Conservation (phyloP, 352 stramenopile genomes). For the Phytophthora cactorum region DNA sequence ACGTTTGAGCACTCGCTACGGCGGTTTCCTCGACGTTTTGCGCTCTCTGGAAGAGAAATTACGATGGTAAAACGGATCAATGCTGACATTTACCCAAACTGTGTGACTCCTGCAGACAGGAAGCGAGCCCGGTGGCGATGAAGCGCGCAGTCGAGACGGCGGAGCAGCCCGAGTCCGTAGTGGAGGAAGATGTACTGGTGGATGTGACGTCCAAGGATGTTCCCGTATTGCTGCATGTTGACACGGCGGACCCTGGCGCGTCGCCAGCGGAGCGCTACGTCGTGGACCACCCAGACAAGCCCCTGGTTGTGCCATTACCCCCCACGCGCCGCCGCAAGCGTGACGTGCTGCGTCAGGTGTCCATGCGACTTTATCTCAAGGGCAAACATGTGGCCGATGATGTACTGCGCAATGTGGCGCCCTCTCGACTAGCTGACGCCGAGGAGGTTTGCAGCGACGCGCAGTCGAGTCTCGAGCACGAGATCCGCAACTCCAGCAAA, state of each 20-base stretch:
- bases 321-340: slow-evolving; percentile 52
- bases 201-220: slow-evolving; percentile 15
- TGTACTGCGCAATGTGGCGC: slow-evolving; percentile 68
- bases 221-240: slow-evolving; percentile 9
- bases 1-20: background rate
- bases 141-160: slow-evolving; percentile 17
- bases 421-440: slow-evolving; percentile 59
- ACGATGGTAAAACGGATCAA: background rate
- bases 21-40: slow-evolving; percentile 1
- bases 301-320: slow-evolving; percentile 1
- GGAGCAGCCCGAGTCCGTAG: slow-evolving; percentile 1
- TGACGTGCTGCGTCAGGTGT: slow-evolving; percentile 78
- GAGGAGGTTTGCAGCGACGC: slow-evolving; percentile 53
- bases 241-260: slow-evolving; percentile 12
- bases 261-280: slow-evolving; percentile 17
- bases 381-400: slow-evolving; percentile 67
- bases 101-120: slow-evolving; percentile 16
- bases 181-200: slow-evolving; percentile 12
- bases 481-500: slow-evolving; percentile 68
- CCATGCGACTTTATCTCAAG: slow-evolving; percentile 80
- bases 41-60: background rate
- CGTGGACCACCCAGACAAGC: slow-evolving; percentile 22
- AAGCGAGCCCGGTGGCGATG: slow-evolving; percentile 10
- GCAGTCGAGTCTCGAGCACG: slow-evolving; percentile 65
- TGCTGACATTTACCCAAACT: slow-evolving; percentile 1